These are phyloP conservation scores for Penicillium sclerotigenum DNA, from an alignment of 2,329 filamentous ascomycete genomes.

Conservation along the genomic window DNA sequence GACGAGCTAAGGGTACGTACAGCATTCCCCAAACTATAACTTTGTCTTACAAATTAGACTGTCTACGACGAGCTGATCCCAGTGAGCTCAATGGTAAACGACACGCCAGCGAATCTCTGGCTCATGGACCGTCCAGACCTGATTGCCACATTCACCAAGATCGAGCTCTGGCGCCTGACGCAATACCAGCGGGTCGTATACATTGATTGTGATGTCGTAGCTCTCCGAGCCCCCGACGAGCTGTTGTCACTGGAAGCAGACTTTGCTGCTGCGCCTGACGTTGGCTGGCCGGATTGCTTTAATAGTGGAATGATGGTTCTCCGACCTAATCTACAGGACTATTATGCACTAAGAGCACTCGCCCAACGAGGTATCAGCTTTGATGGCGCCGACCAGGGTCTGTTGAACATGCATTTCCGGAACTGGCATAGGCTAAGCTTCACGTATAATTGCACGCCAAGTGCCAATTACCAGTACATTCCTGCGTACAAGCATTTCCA, in stretches of 20 bases:
- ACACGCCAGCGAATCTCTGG: slow-evolving; percentile 74
- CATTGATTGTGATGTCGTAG: slow-evolving; percentile 90
- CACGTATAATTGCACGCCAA: slow-evolving; percentile 95
- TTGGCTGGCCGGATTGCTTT: slow-evolving; percentile 97
- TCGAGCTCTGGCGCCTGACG: slow-evolving; percentile 85
- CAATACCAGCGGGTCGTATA: slow-evolving; percentile 94
- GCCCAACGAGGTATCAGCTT: slow-evolving; percentile 87
- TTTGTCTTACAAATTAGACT: slow-evolving; percentile 49
- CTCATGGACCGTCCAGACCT: slow-evolving; percentile 91
- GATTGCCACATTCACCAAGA: slow-evolving; percentile 92
- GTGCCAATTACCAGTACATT: slow-evolving; percentile 94
- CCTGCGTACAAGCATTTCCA: slow-evolving; percentile 93
- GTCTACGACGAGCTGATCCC: slow-evolving; percentile 88
- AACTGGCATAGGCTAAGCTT: slow-evolving; percentile 87
- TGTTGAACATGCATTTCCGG: slow-evolving; percentile 92
- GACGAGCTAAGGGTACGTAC: slow-evolving; percentile 67
- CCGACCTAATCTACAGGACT: slow-evolving; percentile 80
- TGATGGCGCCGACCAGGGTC: slow-evolving; percentile 92
- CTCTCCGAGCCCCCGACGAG: slow-evolving; percentile 85
- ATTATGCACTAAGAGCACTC: slow-evolving; percentile 78
- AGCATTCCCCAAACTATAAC: background rate
- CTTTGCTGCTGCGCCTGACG: slow-evolving; percentile 79
- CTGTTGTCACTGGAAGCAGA: slow-evolving; percentile 66
- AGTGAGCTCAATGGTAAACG: slow-evolving; percentile 74
- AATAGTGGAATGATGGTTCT: slow-evolving; percentile 97